Evolutionary conservation across 441 rosid genomes (phyloP).

Genomic region (Euphorbia celastroides): DNA sequence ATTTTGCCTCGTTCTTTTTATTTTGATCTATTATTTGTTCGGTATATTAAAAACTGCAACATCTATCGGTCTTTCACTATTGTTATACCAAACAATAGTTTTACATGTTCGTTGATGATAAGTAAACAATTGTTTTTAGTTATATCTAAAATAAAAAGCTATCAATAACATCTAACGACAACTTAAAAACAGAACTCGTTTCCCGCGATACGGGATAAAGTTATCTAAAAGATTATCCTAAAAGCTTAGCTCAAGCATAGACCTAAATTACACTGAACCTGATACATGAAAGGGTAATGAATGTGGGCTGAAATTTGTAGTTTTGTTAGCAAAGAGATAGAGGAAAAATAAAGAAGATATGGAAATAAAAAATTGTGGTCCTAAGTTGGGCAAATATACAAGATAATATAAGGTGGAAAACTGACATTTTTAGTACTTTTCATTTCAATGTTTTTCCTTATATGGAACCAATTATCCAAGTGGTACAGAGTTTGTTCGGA

Average conservation of each 20-base stretch:
- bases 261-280: neutral
- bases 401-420: neutral
- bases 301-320: neutral
- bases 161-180: no score
- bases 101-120: no score
- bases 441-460: conserved; percentile 4
- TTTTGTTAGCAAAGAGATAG: neutral
- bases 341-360: neutral
- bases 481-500: conserved; percentile 3
- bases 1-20: no score
- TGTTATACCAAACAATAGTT: no score
- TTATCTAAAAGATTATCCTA: neutral
- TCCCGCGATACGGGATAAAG: no score
- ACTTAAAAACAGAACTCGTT: no score
- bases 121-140: no score
- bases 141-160: no score
- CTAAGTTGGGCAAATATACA: conserved; percentile 9
- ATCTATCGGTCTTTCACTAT: no score
- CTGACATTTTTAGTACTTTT: neutral
- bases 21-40: no score
- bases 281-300: neutral
- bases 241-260: neutral
- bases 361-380: conserved; percentile 12
- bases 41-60: no score
- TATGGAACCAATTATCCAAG: neutral